Conservation (phyloP, 2,329 filamentous ascomycete genomes). For the Calonectria crousiana region DNA sequence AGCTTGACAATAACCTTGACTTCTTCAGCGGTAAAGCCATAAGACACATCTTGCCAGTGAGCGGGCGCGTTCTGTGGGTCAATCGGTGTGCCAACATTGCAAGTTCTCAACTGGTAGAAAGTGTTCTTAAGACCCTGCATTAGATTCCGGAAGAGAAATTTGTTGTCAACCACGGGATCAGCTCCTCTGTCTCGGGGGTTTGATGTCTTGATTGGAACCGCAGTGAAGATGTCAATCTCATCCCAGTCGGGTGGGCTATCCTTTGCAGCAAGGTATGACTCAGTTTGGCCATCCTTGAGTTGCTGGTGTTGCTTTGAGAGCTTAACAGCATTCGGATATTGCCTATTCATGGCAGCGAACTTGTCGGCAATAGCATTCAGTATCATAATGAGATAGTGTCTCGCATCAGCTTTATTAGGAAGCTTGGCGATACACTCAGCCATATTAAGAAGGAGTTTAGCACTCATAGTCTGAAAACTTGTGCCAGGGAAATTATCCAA, state of each 20-base stretch:
- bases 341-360: slow-evolving; percentile 96
- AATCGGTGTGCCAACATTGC: slow-evolving; percentile 80
- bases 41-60: slow-evolving; percentile 96
- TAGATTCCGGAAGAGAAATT: slow-evolving; percentile 96
- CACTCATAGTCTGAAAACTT: slow-evolving; percentile 99
- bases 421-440: slow-evolving; percentile 97
- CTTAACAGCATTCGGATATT: slow-evolving; percentile 95
- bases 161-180: slow-evolving; percentile 95
- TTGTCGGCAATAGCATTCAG: slow-evolving; percentile 98
- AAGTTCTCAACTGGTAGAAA: slow-evolving; percentile 93
- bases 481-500: slow-evolving; percentile 97
- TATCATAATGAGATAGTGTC: slow-evolving; percentile 97
- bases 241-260: slow-evolving; percentile 92
- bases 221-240: slow-evolving; percentile 96
- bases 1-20: slow-evolving; percentile 96
- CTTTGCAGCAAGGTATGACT: slow-evolving; percentile 87
- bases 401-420: slow-evolving; percentile 91
- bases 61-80: slow-evolving; percentile 83
- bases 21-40: slow-evolving; percentile 96
- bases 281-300: slow-evolving; percentile 70
- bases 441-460: slow-evolving; percentile 96
- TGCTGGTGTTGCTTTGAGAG: slow-evolving; percentile 82
- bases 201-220: slow-evolving; percentile 94
- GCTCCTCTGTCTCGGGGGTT: slow-evolving; percentile 90
- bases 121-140: slow-evolving; percentile 97